phyloP scores from a whole-genome alignment of 805 yeast genomes.

The Myxozyma kluyveri region DNA sequence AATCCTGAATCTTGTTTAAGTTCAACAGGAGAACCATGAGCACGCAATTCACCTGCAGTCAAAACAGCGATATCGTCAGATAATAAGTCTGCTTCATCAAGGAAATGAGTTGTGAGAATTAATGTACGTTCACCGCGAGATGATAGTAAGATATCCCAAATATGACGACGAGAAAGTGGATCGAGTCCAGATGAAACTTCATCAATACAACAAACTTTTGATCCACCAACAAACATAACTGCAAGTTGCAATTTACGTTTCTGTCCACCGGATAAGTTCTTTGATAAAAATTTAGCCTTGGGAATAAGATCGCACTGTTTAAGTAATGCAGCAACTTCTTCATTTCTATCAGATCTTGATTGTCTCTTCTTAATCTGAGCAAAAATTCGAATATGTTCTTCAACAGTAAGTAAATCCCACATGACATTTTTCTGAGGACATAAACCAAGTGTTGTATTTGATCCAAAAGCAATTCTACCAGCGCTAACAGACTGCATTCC shows the following conservation, averaged over 20 bases:
- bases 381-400: conserved; percentile 38
- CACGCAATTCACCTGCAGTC: conserved; percentile 35
- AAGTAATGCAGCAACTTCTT: conserved; percentile 28
- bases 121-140: conserved; percentile 35
- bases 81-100: conserved; percentile 40
- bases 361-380: conserved; percentile 30
- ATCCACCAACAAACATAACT: conserved; percentile 40
- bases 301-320: conserved; percentile 35
- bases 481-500: conserved; percentile 30
- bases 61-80: conserved; percentile 38
- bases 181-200: conserved; percentile 43
- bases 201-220: conserved; percentile 39
- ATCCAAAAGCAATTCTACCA: conserved; percentile 34
- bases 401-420: conserved; percentile 39
- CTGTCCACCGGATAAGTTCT: conserved; percentile 39
- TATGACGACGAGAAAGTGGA: conserved; percentile 40
- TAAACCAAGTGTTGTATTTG: conserved; percentile 34
- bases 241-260: conserved; percentile 40
- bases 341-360: not conserved
- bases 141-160: conserved; percentile 39
- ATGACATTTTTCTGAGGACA: conserved; percentile 41
- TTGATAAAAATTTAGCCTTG: conserved; percentile 30
- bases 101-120: conserved; percentile 39
- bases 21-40: conserved; percentile 37
- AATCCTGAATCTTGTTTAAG: conserved; percentile 37